Evolutionary conservation across 2,329 filamentous ascomycete genomes (phyloP).

Genomic region (Aschersonia sp.): DNA sequence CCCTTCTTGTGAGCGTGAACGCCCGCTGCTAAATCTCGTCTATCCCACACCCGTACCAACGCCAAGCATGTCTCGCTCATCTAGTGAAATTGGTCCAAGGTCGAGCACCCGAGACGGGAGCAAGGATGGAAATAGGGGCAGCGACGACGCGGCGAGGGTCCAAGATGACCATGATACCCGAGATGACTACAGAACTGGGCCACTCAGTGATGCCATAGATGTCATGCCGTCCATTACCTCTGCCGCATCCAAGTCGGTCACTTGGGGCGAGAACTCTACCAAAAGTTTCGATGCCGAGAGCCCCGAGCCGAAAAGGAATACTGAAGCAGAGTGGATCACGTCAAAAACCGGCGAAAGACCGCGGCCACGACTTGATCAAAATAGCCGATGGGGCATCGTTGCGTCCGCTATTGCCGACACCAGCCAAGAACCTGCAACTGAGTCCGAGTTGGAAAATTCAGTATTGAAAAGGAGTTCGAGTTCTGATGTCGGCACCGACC

Average conservation of each 20-base stretch:
- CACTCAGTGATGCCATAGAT: conserved; percentile 22
- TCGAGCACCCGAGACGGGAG: not conserved
- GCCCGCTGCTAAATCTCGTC: conserved; percentile 46
- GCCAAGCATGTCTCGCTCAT: conserved; percentile 17
- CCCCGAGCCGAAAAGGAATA: conserved; percentile 27
- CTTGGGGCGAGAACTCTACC: conserved; percentile 50
- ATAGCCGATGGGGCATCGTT: conserved; percentile 36
- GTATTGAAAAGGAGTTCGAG: conserved; percentile 2
- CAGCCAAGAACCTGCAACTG: conserved; percentile 20
- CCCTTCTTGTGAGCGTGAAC: conserved; percentile 37
- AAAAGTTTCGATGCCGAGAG: conserved; percentile 49
- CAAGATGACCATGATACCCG: conserved; percentile 3
- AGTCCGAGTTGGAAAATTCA: conserved; percentile 12
- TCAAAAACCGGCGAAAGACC: conserved; percentile 15
- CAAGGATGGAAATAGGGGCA: conserved; percentile 5
- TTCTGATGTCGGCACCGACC: conserved; percentile 3
- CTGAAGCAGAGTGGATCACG: conserved; percentile 11
- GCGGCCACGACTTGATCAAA: conserved; percentile 21
- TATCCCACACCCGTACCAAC: conserved; percentile 42
- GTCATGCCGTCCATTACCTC: conserved; percentile 3
- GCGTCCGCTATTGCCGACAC: conserved; percentile 33
- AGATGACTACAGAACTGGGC: too few species aligned
- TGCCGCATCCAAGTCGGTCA: conserved; percentile 40
- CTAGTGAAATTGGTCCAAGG: not conserved
- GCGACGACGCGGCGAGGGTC: conserved; percentile 6